Evolutionary conservation across 768 basidiomycete genomes (phyloP).

Genomic region (Rhodocollybia butyracea): DNA sequence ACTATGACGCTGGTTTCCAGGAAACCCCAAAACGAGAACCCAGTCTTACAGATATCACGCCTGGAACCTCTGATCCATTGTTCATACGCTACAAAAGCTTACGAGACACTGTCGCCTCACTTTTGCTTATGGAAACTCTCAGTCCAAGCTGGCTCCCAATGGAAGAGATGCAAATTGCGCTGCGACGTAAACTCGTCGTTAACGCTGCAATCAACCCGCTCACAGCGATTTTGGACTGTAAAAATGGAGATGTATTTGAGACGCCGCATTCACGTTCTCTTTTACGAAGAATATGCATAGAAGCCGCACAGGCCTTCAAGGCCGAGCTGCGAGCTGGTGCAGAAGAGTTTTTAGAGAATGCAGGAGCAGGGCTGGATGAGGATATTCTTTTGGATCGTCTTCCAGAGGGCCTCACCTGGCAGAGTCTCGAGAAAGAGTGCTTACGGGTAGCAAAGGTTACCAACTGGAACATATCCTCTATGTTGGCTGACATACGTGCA

Average conservation of each 20-base stretch:
- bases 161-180: slow-evolving; percentile 58
- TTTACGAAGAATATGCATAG: slow-evolving; percentile 55
- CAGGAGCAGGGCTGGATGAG: slow-evolving; percentile 9
- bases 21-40: slow-evolving; percentile 34
- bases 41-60: slow-evolving; percentile 52
- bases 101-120: slow-evolving; percentile 62
- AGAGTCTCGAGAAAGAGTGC: slow-evolving; percentile 53
- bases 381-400: slow-evolving; percentile 32
- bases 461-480: slow-evolving; percentile 71
- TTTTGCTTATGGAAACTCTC: slow-evolving; percentile 56
- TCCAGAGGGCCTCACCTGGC: slow-evolving; percentile 41
- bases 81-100: slow-evolving; percentile 54
- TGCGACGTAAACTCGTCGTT: slow-evolving; percentile 79
- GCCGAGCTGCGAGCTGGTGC: slow-evolving; percentile 44
- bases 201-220: slow-evolving; percentile 85
- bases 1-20: slow-evolving; percentile 57
- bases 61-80: slow-evolving; percentile 29
- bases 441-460: slow-evolving; percentile 56
- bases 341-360: slow-evolving; percentile 23
- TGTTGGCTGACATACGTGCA: slow-evolving; percentile 66
- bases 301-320: slow-evolving; percentile 63
- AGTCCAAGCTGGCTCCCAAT: slow-evolving; percentile 63
- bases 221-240: slow-evolving; percentile 75
- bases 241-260: slow-evolving; percentile 71
- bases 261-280: slow-evolving; percentile 41